Base-by-base conservation (phyloP, 1,284 basidiomycete species). In the Agaricales sp. region DNA sequence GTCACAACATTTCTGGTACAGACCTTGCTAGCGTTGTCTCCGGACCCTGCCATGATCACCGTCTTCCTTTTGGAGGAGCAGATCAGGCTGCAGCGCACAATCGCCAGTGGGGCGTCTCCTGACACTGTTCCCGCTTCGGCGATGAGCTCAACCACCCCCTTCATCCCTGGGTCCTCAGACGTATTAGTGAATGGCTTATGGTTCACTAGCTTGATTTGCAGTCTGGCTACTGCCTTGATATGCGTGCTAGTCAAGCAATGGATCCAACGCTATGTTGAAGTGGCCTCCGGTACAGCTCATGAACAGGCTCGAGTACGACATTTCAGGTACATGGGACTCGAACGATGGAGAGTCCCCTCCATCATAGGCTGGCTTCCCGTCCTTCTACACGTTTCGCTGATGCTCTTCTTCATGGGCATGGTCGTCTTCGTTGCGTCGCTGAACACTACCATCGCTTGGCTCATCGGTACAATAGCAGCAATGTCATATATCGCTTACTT, bases 1-100 rank as follows among this genome's bases (percentile, higher is more conserved):
- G 45, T 46, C 1, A 46, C 45, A n/a, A 37, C 45, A 26, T 37
- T 46, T n/a, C 22, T 46, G 4, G 45, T 30, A 8, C 22, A 46
- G 25, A 26, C 16, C 3, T 25, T 25, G 4, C 4, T 19, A 6
- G n/a, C 20, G 11, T 25, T 46, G 8, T 35, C 30, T 11, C 21
- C 25, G 18, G 25, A 46, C 25, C 18, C 18, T 16, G 25, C n/a
- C 11, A 25, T 18, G 20, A 23, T 37, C 24, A 23, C 25, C 13
- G n/a, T 18, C 3, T 11, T 20, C 25, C n/a, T 46, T 21, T 25
- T 46, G 8, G 16, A 14, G n/a, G 45, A 46, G 21, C 20, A 23
- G 16, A 18, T 30, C 1, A 21, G 16, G n/a, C 20, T 46, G 11
- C 45, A 46, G 24, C 20, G 20, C 20, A 25, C 45, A 13, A 13